These are phyloP conservation scores for Tinospora cordifolia DNA, from an alignment of 164 flowering plant genomes.

Conservation along the genomic window DNA sequence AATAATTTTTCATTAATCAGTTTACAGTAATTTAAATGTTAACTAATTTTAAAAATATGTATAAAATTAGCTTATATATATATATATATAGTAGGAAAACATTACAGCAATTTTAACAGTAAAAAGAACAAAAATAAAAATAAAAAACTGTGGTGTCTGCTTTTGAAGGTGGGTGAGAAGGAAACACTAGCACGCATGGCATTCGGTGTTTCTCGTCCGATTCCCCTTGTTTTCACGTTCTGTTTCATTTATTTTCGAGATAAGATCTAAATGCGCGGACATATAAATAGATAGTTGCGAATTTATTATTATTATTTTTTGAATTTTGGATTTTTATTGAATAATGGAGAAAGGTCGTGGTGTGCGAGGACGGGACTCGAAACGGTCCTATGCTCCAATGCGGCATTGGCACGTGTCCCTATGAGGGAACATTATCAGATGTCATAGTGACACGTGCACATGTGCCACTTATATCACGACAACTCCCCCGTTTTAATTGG, in stretches of 20 bases:
- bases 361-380: slow-evolving; percentile 8
- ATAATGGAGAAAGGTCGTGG: not conserved
- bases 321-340: not conserved
- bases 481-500: too few species aligned
- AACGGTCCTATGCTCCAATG: slow-evolving; percentile 13
- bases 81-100: too few species aligned
- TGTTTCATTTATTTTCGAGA: not conserved
- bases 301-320: not conserved
- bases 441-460: slow-evolving; percentile 7
- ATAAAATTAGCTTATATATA: too few species aligned
- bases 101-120: too few species aligned
- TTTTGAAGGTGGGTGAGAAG: not conserved
- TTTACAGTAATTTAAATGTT: too few species aligned
- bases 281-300: not conserved
- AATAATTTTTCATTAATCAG: too few species aligned
- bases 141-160: not conserved
- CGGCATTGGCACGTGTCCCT: slow-evolving; percentile 16
- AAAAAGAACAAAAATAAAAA: too few species aligned
- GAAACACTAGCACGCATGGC: not conserved
- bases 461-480: not conserved
- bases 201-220: slow-evolving; percentile 4
- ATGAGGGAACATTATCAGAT: not conserved
- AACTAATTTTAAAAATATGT: too few species aligned
- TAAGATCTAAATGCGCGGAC: not conserved
- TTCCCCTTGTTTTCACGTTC: not conserved